Evolutionary conservation across 192 early-diverging fungal genomes (phyloP).

Genomic region (Chytriomyces sp.): DNA sequence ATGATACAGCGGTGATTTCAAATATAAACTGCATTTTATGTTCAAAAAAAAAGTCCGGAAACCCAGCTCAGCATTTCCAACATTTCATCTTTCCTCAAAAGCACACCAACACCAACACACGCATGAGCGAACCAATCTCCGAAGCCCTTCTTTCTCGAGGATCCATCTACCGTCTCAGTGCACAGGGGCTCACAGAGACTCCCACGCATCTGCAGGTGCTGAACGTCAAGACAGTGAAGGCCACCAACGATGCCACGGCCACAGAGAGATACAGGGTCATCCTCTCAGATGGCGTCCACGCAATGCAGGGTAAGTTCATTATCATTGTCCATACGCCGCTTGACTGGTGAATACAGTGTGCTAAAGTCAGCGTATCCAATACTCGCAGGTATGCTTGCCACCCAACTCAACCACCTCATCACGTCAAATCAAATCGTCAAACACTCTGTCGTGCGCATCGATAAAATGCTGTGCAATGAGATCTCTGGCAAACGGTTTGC

Average conservation of each 20-base stretch:
- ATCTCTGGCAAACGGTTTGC: conserved; percentile 60
- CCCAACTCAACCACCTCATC: conserved; percentile 56
- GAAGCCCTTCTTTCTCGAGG: not conserved
- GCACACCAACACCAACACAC: too few relatives aligned
- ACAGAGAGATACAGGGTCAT: conserved; percentile 55
- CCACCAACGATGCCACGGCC: not conserved
- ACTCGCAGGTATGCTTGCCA: conserved; percentile 65
- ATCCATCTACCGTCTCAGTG: conserved; percentile 3
- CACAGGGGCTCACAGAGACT: not conserved
- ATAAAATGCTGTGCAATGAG: conserved; percentile 53
- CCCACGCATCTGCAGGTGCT: conserved; percentile 52
- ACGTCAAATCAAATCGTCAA: conserved; percentile 51
- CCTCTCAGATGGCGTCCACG: conserved; percentile 68
- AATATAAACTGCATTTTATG: too few relatives aligned
- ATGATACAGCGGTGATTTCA: too few relatives aligned
- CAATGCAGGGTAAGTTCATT: conserved; percentile 66
- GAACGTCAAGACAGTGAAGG: conserved; percentile 51
- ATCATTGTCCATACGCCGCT: too few relatives aligned
- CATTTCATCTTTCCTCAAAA: too few relatives aligned
- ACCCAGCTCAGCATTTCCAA: too few relatives aligned
- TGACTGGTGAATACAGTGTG: not conserved
- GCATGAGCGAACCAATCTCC: not conserved
- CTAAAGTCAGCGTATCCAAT: not conserved
- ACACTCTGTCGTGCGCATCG: conserved; percentile 57
- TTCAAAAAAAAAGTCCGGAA: too few relatives aligned